Percentiles rank a stretch among this genome's conserved stretches.
Conservation (phyloP, 352 stramenopile species). For the Phytophthora nicotianae region DNA sequence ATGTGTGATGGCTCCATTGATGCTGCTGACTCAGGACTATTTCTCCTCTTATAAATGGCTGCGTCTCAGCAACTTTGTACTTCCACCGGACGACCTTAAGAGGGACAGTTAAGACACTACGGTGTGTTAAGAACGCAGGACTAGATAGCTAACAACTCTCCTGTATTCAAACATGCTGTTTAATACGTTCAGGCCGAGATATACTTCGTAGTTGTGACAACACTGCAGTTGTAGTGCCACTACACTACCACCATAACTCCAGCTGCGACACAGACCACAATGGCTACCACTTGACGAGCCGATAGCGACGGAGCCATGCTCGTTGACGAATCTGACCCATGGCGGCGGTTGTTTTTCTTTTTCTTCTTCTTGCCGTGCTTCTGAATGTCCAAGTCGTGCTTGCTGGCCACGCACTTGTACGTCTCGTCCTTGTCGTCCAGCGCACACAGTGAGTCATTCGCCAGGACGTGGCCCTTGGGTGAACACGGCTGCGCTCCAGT, state of each 20-base stretch:
- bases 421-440: constrained; percentile 65
- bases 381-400: constrained; percentile 67
- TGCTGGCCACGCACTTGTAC: constrained; percentile 78
- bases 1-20: constrained; percentile 66
- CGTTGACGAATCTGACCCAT: constrained; percentile 22
- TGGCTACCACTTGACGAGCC: constrained; percentile 24
- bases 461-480: constrained; percentile 58
- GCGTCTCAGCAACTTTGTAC: constrained; percentile 70
- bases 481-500: constrained; percentile 62
- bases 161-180: constrained; percentile 23
- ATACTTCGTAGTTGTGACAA: constrained; percentile 8
- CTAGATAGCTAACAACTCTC: constrained; percentile 14
- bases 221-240: neutral
- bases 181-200: too few species aligned
- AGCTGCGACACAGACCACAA: constrained; percentile 29
- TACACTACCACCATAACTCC: constrained; percentile 36
- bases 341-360: constrained; percentile 24
- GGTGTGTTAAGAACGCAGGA: constrained; percentile 6
- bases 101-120: constrained; percentile 14
- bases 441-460: constrained; percentile 63
- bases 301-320: constrained; percentile 15
- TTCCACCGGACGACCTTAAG: constrained; percentile 48
- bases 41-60: constrained; percentile 40
- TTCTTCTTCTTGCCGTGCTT: constrained; percentile 57
- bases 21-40: constrained; percentile 73